phyloP scores from a whole-genome alignment of 2,329 filamentous ascomycete species.

The Pseudogymnoascus sp. region DNA sequence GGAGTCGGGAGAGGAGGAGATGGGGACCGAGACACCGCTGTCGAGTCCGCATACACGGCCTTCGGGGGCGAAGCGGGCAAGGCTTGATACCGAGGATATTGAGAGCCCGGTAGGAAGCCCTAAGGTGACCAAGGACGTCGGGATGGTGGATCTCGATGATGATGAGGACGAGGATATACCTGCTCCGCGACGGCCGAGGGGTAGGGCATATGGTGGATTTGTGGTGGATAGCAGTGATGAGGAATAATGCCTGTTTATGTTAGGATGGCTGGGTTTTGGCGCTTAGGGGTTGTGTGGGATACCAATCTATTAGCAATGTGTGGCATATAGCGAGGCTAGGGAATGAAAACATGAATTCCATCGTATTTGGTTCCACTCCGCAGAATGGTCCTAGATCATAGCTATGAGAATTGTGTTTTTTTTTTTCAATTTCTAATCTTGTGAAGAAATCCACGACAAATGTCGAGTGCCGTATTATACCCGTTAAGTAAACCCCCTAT shows the following conservation, averaged over 20 bases:
- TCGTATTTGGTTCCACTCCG: not conserved
- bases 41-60: not conserved
- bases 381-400: not conserved
- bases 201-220: not conserved
- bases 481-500: not conserved
- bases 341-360: not conserved
- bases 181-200: not conserved
- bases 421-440: not conserved
- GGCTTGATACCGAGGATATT: not conserved
- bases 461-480: not conserved
- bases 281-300: conserved; percentile 5
- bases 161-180: not conserved
- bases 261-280: not conserved
- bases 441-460: not conserved
- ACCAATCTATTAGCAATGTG: conserved; percentile 7
- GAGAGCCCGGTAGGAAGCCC: not conserved
- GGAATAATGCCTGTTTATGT: conserved; percentile 7
- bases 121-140: not conserved
- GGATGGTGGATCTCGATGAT: conserved; percentile 1
- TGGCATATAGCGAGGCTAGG: not conserved
- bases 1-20: not conserved
- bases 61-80: not conserved
- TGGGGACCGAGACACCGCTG: not conserved
- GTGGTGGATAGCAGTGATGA: conserved; percentile 6
- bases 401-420: not conserved